Evolutionary conservation across 2,329 filamentous ascomycete genomes (phyloP), one percentile per base, ranked within the genome.

Genomic region (Lasiodiplodia hormozganensis): DNA sequence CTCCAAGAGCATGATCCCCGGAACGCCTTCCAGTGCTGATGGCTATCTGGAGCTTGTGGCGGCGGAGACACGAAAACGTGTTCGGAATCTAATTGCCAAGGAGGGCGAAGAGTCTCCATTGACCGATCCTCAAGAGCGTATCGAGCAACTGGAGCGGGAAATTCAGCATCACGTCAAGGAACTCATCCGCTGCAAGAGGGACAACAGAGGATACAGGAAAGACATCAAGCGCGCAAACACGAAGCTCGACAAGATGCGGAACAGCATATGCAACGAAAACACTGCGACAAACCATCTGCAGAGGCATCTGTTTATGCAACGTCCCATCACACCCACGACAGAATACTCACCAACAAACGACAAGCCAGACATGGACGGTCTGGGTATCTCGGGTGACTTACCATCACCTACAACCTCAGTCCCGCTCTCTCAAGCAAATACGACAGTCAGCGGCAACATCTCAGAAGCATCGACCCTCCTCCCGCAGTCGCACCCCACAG

Each of bases 141-240:
- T 77, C 3, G 70, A 73, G 47, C 73, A 74, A 38, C 70, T 84
- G 62, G 78, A 78, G 57, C 75, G 76, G 62, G 80, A 82, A 66
- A 77, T 82, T 14, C 77, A 79, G 34, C 79, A 81, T 69, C 82
- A 83, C 65, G 75, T 84, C 40, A 73, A 80, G n/a, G 83, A 85
- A 58, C 84, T 84, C 66, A 80, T 84, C 28, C 77, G 82, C 62
- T 84, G 83, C 75, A 85, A 84, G 71, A 77, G 84, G 36, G 83
- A 85, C 65, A 77, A 84, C 65, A 80, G 78, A 64, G 81, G 81
- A 18, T 85, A 84, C 74, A 83, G 80, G 70, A 64, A 68, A 34
- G 67, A 68, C 31, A 58, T 68, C 56, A 68, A 68, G 21, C 66
- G 57, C 23, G 66, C 43, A 25, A 68, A 68, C 25, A 67, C 53